Conservation (phyloP, 106 monocot species). For the Amphibolis antarctica region DNA sequence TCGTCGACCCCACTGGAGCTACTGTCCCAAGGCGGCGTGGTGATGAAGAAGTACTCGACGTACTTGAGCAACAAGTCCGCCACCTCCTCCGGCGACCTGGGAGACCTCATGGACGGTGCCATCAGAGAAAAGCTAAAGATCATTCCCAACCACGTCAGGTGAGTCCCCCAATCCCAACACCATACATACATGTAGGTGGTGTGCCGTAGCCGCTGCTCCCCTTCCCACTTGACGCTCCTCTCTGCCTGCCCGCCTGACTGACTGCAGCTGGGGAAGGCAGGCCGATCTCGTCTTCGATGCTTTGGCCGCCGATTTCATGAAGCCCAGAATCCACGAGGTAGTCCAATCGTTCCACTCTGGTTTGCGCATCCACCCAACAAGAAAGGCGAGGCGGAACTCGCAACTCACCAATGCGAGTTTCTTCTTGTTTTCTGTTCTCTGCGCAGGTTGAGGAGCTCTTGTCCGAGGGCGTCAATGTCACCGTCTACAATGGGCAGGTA, state of each 20-base stretch:
- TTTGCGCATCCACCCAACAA: too few relatives aligned
- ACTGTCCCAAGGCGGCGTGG: background rate
- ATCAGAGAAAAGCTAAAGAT: slow-evolving; percentile 70
- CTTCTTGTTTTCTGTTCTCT: background rate
- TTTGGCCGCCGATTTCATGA: slow-evolving; percentile 68
- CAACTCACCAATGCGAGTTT: background rate
- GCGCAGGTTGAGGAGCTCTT: slow-evolving; percentile 92
- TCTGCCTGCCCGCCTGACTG: background rate
- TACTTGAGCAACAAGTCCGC: slow-evolving; percentile 44
- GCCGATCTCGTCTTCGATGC: slow-evolving; percentile 48
- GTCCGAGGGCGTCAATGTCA: slow-evolving; percentile 67
- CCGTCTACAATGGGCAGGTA: slow-evolving; percentile 96
- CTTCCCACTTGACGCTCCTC: too few relatives aligned
- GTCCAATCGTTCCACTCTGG: too few relatives aligned
- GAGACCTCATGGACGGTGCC: slow-evolving; percentile 52
- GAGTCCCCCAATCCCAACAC: background rate
- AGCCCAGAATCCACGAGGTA: slow-evolving; percentile 84
- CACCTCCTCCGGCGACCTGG: slow-evolving; percentile 10
- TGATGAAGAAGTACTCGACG: slow-evolving; percentile 31
- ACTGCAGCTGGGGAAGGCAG: slow-evolving; percentile 66
- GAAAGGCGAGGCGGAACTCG: too few relatives aligned
- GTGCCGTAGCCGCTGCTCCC: too few relatives aligned
- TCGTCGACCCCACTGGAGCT: slow-evolving; percentile 5
- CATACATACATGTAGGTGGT: too few relatives aligned
- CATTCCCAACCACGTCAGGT: slow-evolving; percentile 74